These are phyloP conservation scores for Phytophthora sansomeana DNA, from an alignment of 352 stramenopile genomes.

Conservation along the genomic window DNA sequence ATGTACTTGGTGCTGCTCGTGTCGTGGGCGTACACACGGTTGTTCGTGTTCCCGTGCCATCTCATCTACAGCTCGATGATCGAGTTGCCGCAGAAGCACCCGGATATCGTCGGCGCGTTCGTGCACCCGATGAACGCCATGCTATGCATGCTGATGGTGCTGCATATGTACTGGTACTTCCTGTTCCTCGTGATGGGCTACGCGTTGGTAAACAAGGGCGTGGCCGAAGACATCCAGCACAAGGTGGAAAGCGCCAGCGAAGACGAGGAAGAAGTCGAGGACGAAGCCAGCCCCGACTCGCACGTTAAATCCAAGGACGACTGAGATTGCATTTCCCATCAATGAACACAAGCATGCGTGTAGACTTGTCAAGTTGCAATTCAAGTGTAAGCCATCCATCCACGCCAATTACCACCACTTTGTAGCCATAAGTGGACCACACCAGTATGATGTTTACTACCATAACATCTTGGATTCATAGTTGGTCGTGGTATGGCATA, in stretches of 20 bases:
- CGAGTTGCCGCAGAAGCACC: slow-evolving; percentile 32
- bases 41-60: slow-evolving; percentile 53
- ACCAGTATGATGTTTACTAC: neutral
- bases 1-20: slow-evolving; percentile 47
- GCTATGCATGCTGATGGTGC: slow-evolving; percentile 50
- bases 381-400: too few relatives aligned
- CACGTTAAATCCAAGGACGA: slow-evolving; percentile 38
- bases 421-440: slow-evolving; percentile 17
- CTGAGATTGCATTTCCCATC: slow-evolving; percentile 25
- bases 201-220: slow-evolving; percentile 46
- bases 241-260: slow-evolving; percentile 35
- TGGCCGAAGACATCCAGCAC: slow-evolving; percentile 54
- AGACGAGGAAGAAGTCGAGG: slow-evolving; percentile 15
- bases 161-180: slow-evolving; percentile 61
- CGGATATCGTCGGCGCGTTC: slow-evolving; percentile 34
- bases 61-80: slow-evolving; percentile 40
- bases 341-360: slow-evolving; percentile 16
- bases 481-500: slow-evolving; percentile 10
- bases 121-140: slow-evolving; percentile 44
- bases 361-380: slow-evolving; percentile 10
- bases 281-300: slow-evolving; percentile 11
- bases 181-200: slow-evolving; percentile 63
- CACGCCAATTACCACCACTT: neutral
- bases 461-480: slow-evolving; percentile 5
- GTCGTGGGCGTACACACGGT: slow-evolving; percentile 54